Base-by-base conservation (phyloP, 305 asterid genomes). In the Stenogyne calaminthoides region DNA sequence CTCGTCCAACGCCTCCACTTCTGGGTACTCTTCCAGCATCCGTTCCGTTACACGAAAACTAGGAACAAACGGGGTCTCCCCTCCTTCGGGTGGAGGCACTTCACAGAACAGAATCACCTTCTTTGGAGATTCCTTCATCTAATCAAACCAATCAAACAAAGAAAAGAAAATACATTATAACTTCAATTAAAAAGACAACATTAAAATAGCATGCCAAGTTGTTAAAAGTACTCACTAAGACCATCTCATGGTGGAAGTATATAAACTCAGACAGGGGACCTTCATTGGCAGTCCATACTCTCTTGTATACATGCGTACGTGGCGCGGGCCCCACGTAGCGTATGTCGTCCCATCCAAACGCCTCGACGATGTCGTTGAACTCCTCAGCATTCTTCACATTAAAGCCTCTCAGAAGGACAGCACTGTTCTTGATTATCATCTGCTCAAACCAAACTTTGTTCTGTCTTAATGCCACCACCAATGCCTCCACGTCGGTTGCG, bases 21-120 rank as follows among this genome's bases (percentile, higher is more conserved):
- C 92, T 0, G 94, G 97, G 16, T 82, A 89, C 80, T 91, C 94
- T 68, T 89, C 89, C 3, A 85, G 0, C 92, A 88, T 84, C 22
- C 90, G 73, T 25, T 25, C 29, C 29, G 3, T 25, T 25, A 25
- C 29, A 2, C 81, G 77, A 59, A 91, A 91, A 56, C 96, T 91
- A 10, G 96, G 96, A 67, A 89, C 97, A 14, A 91, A 82, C 0
- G 96, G 97, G 2, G 94, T 91, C 75, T 89, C 88, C 32, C 97
- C 96, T 0, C 97, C 97, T 77, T 88, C 96, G 0, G 94, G 94
- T 32, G 97, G 91, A 1, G 96, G 87, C 39, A 85, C 74, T 67
- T 91, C 91, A 59, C 97, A 91, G 29, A 73, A 91, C 27, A 91
- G 79, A 70, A 91, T 86, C 15, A 86, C 94, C 75, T 86, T 89